Evolutionary conservation across 1,139 yeast genomes (phyloP).

Genomic region (Magnusiomyces sp.): DNA sequence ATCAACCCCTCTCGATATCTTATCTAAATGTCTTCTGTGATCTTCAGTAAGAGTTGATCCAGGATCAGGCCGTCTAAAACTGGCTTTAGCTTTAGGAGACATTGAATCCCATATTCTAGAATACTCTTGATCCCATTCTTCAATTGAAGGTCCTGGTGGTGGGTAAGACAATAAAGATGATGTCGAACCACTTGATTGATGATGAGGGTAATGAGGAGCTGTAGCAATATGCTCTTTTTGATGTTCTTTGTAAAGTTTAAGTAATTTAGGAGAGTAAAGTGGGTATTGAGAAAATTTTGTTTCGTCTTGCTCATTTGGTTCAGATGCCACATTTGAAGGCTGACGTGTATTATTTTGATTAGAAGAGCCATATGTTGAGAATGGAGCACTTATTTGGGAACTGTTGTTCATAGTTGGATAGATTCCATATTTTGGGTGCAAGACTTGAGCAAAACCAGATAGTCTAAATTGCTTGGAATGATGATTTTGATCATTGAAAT

Average conservation of each 20-base stretch:
- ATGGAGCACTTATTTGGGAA: too few relatives aligned
- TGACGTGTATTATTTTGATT: too few relatives aligned
- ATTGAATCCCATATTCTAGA: constrained; percentile 53
- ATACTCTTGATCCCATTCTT: constrained; percentile 62
- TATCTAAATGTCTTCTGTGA: constrained; percentile 51
- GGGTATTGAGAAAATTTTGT: too few relatives aligned
- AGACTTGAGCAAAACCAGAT: constrained; percentile 48
- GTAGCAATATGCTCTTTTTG: too few relatives aligned
- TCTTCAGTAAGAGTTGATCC: constrained; percentile 51
- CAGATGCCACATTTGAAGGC: too few relatives aligned
- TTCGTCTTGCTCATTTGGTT: too few relatives aligned
- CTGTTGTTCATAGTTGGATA: too few relatives aligned
- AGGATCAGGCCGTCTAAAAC: constrained; percentile 68
- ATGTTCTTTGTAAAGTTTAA: too few relatives aligned
- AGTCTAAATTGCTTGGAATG: constrained; percentile 41
- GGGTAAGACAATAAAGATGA: constrained; percentile 14
- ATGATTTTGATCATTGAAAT: constrained; percentile 38
- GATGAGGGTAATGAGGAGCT: constrained; percentile 1
- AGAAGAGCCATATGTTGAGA: too few relatives aligned
- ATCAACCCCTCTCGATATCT: constrained; percentile 74
- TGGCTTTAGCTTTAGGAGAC: constrained; percentile 50
- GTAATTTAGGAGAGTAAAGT: too few relatives aligned
- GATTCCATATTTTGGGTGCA: not conserved
- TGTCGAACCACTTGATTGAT: not conserved
- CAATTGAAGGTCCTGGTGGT: constrained; percentile 44